Conservation (phyloP, 169 alveolate genomes). For the Babesia sp. region DNA sequence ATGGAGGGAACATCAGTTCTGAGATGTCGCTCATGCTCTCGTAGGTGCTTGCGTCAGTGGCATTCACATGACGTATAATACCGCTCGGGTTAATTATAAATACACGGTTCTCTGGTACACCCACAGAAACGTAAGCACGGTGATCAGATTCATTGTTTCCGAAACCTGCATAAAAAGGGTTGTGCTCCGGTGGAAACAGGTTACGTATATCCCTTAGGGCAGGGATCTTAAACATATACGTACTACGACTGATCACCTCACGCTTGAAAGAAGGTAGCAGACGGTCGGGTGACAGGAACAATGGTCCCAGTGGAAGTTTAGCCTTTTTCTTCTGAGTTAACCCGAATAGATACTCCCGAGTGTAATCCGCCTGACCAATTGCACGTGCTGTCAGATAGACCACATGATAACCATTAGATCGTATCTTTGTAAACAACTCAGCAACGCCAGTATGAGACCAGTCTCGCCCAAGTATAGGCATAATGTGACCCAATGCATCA, state of each 20-base stretch:
- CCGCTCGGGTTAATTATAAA: conserved; percentile 89
- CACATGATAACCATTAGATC: conserved; percentile 92
- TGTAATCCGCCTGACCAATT: conserved; percentile 94
- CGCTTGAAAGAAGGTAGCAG: conserved; percentile 91
- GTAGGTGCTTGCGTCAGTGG: conserved; percentile 85
- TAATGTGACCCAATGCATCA: conserved; percentile 94
- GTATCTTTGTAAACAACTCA: conserved; percentile 87
- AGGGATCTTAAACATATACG: conserved; percentile 92
- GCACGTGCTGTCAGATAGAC: conserved; percentile 97
- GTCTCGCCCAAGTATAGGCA: conserved; percentile 96
- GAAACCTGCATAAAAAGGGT: conserved; percentile 97
- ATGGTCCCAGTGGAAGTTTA: conserved; percentile 92
- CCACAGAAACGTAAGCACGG: conserved; percentile 89
- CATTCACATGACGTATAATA: conserved; percentile 82
- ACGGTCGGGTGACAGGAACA: conserved; percentile 95
- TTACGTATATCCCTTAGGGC: conserved; percentile 91
- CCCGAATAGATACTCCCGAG: conserved; percentile 90
- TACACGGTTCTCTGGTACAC: conserved; percentile 89
- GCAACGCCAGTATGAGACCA: conserved; percentile 97
- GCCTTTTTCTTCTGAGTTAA: conserved; percentile 84
- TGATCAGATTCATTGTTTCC: conserved; percentile 96
- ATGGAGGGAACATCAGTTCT: conserved; percentile 58
- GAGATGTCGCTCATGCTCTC: conserved; percentile 63
- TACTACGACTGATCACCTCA: conserved; percentile 94
- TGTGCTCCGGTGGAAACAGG: conserved; percentile 87